Base-by-base conservation (phyloP, 106 monocot genomes). In the Cymbidium sinense region DNA sequence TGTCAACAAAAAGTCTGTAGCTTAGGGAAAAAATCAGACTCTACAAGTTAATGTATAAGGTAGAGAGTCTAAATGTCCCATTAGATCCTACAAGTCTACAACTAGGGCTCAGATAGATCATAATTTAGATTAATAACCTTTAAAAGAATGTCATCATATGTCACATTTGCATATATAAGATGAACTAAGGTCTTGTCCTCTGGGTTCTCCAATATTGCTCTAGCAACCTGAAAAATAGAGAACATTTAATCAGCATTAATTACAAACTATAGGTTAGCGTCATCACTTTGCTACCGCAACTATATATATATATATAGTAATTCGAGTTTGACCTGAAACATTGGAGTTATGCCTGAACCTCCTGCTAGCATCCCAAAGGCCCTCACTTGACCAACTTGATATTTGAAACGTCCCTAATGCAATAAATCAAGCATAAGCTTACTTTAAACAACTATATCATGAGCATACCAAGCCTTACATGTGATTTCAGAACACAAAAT, bases 331-430 rank as follows among this genome's bases (percentile, higher is more conserved):
- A 96, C 96, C 80, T 98, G 98, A 81, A 94, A 98, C 98, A 98
- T 98, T 70, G 94, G 94, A 34, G 98, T 98, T 29, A 98, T 94
- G 77, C 98, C 98, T 71, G 98, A 98, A 77, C 98, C 98, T 74
- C 98, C 98, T 80, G 98, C 94, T 76, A 94, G 50, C 98, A 98
- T 98, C 74, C 98, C 98, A 79, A 98, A 98, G 55, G 94, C 94
- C 83, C 88, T 85, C 34, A 94, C 98, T 90, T 94, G 94, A 2
- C 94, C 98, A 55, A 82, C 78, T 83, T 90, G 85, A 86, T 98
- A 94, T 79, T 81, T 89, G 82, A 98, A 98, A 64, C 94, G 89
- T n/a, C 98, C 98, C 98, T 98, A 76, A 70, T 67, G 86, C 34
- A 74, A 13, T 28, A 43, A 25, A 74, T 25, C 8, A 28, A 47